phyloP scores from a whole-genome alignment of 768 basidiomycete species.

The Leccinum truebloodii region DNA sequence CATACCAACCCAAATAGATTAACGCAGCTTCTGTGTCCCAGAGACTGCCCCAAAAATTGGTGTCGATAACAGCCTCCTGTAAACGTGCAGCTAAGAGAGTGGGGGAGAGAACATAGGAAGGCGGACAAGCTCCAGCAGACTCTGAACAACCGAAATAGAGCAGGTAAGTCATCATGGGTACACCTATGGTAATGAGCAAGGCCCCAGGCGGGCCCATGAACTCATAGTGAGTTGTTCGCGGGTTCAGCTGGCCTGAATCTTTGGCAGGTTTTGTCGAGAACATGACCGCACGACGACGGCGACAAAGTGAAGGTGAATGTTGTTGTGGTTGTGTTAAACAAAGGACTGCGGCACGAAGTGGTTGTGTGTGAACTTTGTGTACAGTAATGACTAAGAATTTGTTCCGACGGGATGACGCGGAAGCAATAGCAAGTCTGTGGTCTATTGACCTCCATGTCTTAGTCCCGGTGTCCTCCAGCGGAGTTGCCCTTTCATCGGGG shows the following conservation, averaged over 20 bases:
- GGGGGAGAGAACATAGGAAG: slow-evolving; percentile 42
- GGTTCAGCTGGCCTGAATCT: slow-evolving; percentile 52
- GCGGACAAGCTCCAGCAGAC: slow-evolving; percentile 66
- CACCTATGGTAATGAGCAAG: slow-evolving; percentile 62
- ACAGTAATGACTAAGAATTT: not conserved
- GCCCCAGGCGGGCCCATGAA: slow-evolving; percentile 85
- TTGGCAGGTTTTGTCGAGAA: slow-evolving; percentile 21
- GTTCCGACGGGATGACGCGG: not conserved
- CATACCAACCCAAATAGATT: slow-evolving; percentile 88
- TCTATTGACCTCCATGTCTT: not conserved
- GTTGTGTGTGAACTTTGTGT: slow-evolving; percentile 10
- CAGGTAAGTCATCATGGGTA: slow-evolving; percentile 70
- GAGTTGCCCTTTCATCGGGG: not conserved
- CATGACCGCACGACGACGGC: slow-evolving; percentile 11
- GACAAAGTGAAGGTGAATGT: not conserved
- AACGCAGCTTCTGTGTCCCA: slow-evolving; percentile 81
- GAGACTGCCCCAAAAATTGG: slow-evolving; percentile 67
- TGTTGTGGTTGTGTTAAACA: not conserved
- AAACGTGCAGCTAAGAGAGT: slow-evolving; percentile 38
- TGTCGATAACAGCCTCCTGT: slow-evolving; percentile 45
- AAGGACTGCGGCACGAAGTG: not conserved
- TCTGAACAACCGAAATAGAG: slow-evolving; percentile 83
- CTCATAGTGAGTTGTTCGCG: slow-evolving; percentile 72
- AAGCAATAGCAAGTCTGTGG: not conserved
- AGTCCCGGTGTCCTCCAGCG: not conserved